Conservation (phyloP, 495 filamentous ascomycete genomes). For the Entonaema liquescens region DNA sequence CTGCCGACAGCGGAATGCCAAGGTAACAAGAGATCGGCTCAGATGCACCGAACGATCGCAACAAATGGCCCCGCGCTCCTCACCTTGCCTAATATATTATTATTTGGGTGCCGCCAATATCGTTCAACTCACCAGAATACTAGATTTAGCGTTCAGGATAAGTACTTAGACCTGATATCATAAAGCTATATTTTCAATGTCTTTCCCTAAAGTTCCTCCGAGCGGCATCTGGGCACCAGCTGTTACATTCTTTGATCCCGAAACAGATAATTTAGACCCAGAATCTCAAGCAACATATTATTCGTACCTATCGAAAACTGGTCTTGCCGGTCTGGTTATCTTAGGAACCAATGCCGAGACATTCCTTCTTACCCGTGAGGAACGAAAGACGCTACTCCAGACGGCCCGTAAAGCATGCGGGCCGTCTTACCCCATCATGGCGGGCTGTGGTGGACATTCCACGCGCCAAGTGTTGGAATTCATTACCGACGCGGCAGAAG, state of each 20-base stretch:
- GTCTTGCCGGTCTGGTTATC: slow-evolving; percentile 67
- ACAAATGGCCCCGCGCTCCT: slow-evolving; percentile 23
- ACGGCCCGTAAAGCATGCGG: slow-evolving; percentile 63
- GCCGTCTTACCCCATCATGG: slow-evolving; percentile 66
- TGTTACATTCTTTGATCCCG: slow-evolving; percentile 63
- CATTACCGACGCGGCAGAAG: slow-evolving; percentile 63
- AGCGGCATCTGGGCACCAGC: slow-evolving; percentile 57
- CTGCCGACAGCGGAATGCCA: slow-evolving; percentile 36
- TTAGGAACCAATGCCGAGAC: slow-evolving; percentile 73
- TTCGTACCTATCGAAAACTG: slow-evolving; percentile 61
- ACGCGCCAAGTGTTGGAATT: slow-evolving; percentile 69
- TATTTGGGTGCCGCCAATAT: neutral
- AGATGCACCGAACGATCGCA: slow-evolving; percentile 31
- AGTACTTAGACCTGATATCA: neutral
- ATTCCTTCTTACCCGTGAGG: slow-evolving; percentile 69
- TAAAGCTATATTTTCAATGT: slow-evolving; percentile 25
- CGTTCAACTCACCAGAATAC: neutral
- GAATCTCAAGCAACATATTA: slow-evolving; percentile 62
- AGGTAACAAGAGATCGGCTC: slow-evolving; percentile 23
- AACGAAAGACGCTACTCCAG: slow-evolving; percentile 61
- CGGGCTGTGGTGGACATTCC: slow-evolving; percentile 70
- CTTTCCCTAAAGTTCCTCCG: slow-evolving; percentile 48
- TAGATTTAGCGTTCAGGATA: neutral
- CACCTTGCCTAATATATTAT: slow-evolving; percentile 22
- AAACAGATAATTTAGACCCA: slow-evolving; percentile 61